Conservation (phyloP, 371 early-diverging fungal species). For the Mortierella sp. region DNA sequence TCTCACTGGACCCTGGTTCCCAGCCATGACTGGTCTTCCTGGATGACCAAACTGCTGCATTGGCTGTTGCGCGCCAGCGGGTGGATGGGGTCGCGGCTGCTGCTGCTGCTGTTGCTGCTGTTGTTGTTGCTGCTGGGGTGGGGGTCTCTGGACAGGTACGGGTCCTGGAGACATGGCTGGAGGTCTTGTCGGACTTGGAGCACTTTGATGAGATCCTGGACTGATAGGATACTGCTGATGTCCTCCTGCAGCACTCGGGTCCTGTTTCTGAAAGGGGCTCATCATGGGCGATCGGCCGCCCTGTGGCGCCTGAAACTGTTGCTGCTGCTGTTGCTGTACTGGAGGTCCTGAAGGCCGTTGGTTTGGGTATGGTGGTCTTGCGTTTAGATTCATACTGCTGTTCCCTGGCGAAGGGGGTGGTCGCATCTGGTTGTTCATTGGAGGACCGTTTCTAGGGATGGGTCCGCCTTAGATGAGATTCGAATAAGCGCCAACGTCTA, state of each 20-base stretch:
- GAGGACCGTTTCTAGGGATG: slow-evolving; percentile 27
- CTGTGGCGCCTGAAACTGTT: slow-evolving; percentile 30
- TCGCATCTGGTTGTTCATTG: slow-evolving; percentile 33
- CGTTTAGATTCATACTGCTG: slow-evolving; percentile 18
- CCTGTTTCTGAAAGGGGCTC: slow-evolving; percentile 43
- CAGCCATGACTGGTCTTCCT: slow-evolving; percentile 26
- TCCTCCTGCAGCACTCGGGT: slow-evolving; percentile 5
- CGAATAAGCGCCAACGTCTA: background rate
- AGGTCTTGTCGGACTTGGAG: too few species aligned
- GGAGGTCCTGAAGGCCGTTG: slow-evolving; percentile 29
- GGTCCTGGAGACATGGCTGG: too few species aligned
- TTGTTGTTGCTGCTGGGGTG: slow-evolving; percentile 19
- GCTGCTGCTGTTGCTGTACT: slow-evolving; percentile 25
- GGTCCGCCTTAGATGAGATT: slow-evolving; percentile 12
- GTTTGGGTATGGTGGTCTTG: slow-evolving; percentile 31
- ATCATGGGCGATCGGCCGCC: slow-evolving; percentile 42
- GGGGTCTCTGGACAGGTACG: slow-evolving; percentile 5
- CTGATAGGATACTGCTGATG: slow-evolving; percentile 15
- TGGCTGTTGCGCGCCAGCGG: slow-evolving; percentile 26
- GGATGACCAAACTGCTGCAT: slow-evolving; percentile 15
- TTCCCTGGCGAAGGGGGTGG: slow-evolving; percentile 40
- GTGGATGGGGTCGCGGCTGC: slow-evolving; percentile 24
- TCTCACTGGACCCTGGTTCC: slow-evolving; percentile 24
- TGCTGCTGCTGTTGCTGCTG: slow-evolving; percentile 22
- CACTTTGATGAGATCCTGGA: slow-evolving; percentile 14